Evolutionary conservation across 495 filamentous ascomycete species (phyloP).

Genomic region (Trichoderma asperelloides): DNA sequence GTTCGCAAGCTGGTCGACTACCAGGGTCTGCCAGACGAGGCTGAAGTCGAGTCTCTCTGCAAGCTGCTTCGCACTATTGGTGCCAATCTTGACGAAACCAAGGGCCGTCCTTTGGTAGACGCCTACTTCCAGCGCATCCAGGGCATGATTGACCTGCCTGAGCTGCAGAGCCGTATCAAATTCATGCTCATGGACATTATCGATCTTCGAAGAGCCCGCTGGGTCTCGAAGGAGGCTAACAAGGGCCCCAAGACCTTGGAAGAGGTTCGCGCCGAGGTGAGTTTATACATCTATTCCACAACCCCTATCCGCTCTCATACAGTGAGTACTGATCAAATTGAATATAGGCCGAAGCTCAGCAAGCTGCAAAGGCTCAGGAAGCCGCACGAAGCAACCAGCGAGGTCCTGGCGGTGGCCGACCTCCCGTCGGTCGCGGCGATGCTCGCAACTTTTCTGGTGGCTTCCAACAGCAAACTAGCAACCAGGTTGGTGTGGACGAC

Average conservation of each 20-base stretch:
- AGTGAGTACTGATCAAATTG: slow-evolving; percentile 12
- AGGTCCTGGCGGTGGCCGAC: slow-evolving; percentile 51
- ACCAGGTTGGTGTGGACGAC: slow-evolving; percentile 82
- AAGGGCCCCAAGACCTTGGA: slow-evolving; percentile 96
- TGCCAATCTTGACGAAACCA: slow-evolving; percentile 67
- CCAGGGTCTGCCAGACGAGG: slow-evolving; percentile 85
- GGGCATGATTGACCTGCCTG: slow-evolving; percentile 63
- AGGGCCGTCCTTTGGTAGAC: slow-evolving; percentile 76
- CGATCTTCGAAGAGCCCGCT: slow-evolving; percentile 66
- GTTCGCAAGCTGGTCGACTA: slow-evolving; percentile 95
- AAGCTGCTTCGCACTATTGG: slow-evolving; percentile 91
- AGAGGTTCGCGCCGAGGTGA: slow-evolving; percentile 78
- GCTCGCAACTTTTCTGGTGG: slow-evolving; percentile 64
- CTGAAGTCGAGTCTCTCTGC: slow-evolving; percentile 88
- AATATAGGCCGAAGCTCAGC: slow-evolving; percentile 52
- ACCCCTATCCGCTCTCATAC: not conserved
- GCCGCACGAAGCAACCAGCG: slow-evolving; percentile 50
- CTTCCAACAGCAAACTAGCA: slow-evolving; percentile 54
- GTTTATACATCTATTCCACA: slow-evolving; percentile 14
- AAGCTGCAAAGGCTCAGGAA: slow-evolving; percentile 59
- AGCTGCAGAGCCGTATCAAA: slow-evolving; percentile 72
- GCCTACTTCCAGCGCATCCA: slow-evolving; percentile 88
- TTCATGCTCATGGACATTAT: slow-evolving; percentile 97
- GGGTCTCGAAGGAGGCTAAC: slow-evolving; percentile 75
- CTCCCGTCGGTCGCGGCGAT: slow-evolving; percentile 72